phyloP scores from a whole-genome alignment of 2,329 filamentous ascomycete genomes.

The Colletotrichum destructivum region DNA sequence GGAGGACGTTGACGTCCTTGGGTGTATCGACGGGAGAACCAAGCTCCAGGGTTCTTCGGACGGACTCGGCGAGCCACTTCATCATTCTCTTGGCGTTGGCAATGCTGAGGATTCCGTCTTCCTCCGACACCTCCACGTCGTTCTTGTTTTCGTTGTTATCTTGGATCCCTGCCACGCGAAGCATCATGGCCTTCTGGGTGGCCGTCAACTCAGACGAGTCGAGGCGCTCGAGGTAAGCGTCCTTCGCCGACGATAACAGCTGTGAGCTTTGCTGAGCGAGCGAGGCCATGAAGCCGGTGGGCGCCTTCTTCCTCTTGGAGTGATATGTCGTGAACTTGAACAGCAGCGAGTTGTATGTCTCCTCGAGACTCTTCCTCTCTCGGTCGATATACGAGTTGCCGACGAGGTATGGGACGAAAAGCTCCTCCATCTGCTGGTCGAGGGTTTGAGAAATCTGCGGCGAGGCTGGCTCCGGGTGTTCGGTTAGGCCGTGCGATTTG shows the following conservation, averaged over 20 bases:
- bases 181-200: conserved; percentile 91
- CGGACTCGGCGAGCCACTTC: conserved; percentile 96
- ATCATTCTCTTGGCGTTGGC: conserved; percentile 98
- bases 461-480: conserved; percentile 92
- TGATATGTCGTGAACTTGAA: conserved; percentile 99
- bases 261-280: conserved; percentile 92
- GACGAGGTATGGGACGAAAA: conserved; percentile 80
- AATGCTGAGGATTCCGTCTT: conserved; percentile 87
- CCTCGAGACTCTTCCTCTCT: conserved; percentile 79
- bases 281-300: conserved; percentile 93
- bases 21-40: conserved; percentile 89
- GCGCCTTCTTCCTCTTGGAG: conserved; percentile 86
- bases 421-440: conserved; percentile 82
- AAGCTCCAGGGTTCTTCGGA: conserved; percentile 92
- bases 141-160: conserved; percentile 82
- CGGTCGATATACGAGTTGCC: conserved; percentile 80
- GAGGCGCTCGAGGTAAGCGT: conserved; percentile 90
- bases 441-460: conserved; percentile 85
- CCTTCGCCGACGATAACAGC: conserved; percentile 87
- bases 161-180: conserved; percentile 89
- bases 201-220: conserved; percentile 90
- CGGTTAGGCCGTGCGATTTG: conserved; percentile 93
- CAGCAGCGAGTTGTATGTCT: conserved; percentile 89
- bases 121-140: conserved; percentile 91
- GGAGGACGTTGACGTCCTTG: conserved; percentile 89